Evolutionary conservation across 225 moss, liverwort and hornwort species (phyloP).

Genomic region (Takakia lepidozioides): DNA sequence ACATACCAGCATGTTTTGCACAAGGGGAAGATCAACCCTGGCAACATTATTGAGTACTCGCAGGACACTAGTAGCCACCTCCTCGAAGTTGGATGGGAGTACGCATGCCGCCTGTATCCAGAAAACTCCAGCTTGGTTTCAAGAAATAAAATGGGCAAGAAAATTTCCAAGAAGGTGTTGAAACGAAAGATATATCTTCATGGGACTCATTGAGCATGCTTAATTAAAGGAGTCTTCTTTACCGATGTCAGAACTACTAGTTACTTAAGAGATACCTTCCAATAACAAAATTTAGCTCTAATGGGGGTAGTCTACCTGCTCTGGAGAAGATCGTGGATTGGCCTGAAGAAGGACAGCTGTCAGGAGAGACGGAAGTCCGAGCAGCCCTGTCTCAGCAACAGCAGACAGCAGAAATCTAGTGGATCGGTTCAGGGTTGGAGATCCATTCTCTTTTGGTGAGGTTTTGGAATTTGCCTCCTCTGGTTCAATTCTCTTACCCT

Average conservation of each 20-base stretch:
- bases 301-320: constrained; percentile 12
- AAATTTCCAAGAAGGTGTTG: no score
- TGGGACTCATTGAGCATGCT: neutral
- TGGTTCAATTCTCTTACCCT: constrained; percentile 3
- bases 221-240: neutral
- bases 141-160: no score
- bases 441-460: neutral
- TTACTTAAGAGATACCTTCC: no score
- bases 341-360: constrained; percentile 45
- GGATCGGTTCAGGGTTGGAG: neutral
- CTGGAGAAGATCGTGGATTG: constrained; percentile 19
- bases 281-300: no score
- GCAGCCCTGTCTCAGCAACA: constrained; percentile 15
- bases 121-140: neutral
- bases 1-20: constrained; percentile 42
- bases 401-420: constrained; percentile 22
- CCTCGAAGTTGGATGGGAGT: constrained; percentile 29
- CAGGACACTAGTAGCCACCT: constrained; percentile 19
- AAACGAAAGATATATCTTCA: neutral
- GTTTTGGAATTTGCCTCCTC: neutral
- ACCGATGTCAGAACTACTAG: no score
- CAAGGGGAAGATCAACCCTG: constrained; percentile 28
- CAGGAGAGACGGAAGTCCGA: constrained; percentile 35
- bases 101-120: neutral
- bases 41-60: constrained; percentile 31